Evolutionary conservation across 73 alveolate species (phyloP).

Genomic region (Breviolum minutum): DNA sequence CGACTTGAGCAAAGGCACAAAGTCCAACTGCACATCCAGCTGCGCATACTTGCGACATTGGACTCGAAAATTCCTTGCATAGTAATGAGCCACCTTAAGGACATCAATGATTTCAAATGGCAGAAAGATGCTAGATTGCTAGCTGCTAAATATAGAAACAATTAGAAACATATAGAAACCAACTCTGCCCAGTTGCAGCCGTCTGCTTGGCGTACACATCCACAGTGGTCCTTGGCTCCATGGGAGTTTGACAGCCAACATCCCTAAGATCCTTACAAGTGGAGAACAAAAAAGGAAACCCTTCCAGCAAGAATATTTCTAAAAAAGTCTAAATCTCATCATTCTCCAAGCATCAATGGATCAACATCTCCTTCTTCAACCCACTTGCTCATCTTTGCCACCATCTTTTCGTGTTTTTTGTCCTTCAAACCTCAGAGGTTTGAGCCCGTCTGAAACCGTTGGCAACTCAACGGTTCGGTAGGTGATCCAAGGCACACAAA

Average conservation of each 20-base stretch:
- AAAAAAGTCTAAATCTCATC: neutral
- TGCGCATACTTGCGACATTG: neutral
- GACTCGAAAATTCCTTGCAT: constrained; percentile 11
- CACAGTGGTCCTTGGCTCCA: constrained; percentile 42
- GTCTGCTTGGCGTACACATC: constrained; percentile 83
- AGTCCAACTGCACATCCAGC: constrained; percentile 8
- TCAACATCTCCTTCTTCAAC: constrained; percentile 49
- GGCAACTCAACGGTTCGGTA: neutral
- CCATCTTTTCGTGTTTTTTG: neutral
- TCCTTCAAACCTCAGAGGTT: neutral
- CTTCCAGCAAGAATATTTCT: too few relatives aligned
- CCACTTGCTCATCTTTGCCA: constrained; percentile 39
- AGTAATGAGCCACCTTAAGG: constrained; percentile 72
- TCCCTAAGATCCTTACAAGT: neutral
- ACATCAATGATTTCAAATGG: neutral
- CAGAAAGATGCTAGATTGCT: neutral
- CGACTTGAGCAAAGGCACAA: neutral
- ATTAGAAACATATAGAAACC: neutral
- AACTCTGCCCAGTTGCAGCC: constrained; percentile 9
- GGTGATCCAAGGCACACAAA: neutral
- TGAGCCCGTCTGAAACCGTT: neutral
- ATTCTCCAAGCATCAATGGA: constrained; percentile 21
- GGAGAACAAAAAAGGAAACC: too few relatives aligned
- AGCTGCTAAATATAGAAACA: neutral
- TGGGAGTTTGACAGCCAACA: neutral